Conservation (phyloP, 139 green algal genomes). For the Micractinium conductrix region DNA sequence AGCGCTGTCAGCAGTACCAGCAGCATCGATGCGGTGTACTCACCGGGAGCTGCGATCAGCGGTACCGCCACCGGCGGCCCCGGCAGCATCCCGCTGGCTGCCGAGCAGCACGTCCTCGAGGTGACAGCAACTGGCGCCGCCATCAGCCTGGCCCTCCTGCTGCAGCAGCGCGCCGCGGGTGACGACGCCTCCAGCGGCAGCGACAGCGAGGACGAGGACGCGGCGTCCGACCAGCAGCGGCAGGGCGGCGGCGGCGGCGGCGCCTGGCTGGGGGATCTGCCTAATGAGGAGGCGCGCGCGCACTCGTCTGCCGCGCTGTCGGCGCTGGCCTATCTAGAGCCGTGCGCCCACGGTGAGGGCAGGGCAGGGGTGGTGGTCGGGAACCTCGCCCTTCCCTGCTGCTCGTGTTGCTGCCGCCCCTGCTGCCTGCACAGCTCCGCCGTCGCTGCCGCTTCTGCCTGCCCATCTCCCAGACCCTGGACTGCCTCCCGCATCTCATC, state of each 20-base stretch:
- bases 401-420: too few relatives aligned
- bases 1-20: not conserved
- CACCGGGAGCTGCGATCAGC: not conserved
- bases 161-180: conserved; percentile 16
- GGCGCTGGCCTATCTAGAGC: conserved; percentile 1
- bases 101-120: conserved; percentile 27
- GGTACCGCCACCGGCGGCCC: not conserved
- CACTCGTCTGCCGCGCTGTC: conserved; percentile 7
- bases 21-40: not conserved
- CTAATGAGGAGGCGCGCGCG: not conserved
- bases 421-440: too few relatives aligned
- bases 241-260: not conserved
- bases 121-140: conserved; percentile 11
- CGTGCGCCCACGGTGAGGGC: conserved; percentile 10
- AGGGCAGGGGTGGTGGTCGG: too few relatives aligned
- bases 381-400: too few relatives aligned
- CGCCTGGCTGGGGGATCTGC: not conserved
- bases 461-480: too few relatives aligned
- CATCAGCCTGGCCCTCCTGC: conserved; percentile 27
- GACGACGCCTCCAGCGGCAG: not conserved
- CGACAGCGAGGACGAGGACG: not conserved
- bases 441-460: too few relatives aligned
- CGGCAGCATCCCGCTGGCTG: conserved; percentile 21
- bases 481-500: too few relatives aligned
- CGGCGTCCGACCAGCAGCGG: not conserved